A percentile compares a stretch with the other conserved stretches of the same genome.
These are phyloP conservation scores for Schrenkiella parvula DNA, from an alignment of 345 rosid species.

Conservation along the genomic window DNA sequence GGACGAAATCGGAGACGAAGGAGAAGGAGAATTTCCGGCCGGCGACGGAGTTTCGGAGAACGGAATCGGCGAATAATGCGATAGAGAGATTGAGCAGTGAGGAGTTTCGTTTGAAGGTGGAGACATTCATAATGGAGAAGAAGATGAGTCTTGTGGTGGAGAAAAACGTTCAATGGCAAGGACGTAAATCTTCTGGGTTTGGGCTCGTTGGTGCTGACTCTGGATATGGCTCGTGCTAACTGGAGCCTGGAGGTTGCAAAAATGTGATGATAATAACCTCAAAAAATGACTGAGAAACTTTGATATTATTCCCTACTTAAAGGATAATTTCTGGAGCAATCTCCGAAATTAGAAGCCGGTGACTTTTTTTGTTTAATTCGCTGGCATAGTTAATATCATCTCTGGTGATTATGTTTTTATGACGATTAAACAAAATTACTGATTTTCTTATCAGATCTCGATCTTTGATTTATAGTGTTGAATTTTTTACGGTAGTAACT, in stretches of 20 bases:
- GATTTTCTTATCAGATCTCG: no score
- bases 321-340: neutral
- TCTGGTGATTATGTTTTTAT: neutral
- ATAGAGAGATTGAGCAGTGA: constrained; percentile 17
- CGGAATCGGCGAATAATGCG: constrained; percentile 9
- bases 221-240: neutral
- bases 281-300: neutral
- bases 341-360: neutral
- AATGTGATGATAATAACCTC: neutral
- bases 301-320: neutral
- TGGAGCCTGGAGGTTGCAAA: neutral
- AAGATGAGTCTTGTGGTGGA: neutral
- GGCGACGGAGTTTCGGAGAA: constrained; percentile 10
- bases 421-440: neutral
- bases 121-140: constrained; percentile 13
- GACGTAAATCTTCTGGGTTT: neutral
- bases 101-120: constrained; percentile 14
- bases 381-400: neutral
- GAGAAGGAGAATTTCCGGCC: neutral
- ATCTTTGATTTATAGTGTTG: no score
- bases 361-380: neutral
- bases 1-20: constrained; percentile 17
- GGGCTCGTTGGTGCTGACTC: neutral
- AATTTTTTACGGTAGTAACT: no score
- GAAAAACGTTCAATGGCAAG: neutral